Conservation (phyloP, 108 stramenopile genomes). For the Cylindrotheca fusiformis region DNA sequence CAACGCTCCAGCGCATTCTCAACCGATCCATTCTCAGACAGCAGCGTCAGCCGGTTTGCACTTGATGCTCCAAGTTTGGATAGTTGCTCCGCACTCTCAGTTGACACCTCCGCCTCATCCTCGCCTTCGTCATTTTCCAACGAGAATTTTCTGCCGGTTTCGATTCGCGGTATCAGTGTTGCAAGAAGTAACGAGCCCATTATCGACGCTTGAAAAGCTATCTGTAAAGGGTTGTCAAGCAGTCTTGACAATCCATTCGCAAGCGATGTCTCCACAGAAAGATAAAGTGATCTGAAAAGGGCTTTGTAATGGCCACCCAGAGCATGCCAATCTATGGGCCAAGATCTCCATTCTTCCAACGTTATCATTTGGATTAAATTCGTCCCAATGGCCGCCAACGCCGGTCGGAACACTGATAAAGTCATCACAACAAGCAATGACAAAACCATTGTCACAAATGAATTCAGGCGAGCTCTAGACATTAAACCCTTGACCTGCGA, state of each 20-base stretch:
- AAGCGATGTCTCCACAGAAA: constrained; percentile 19
- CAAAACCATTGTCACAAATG: constrained; percentile 51
- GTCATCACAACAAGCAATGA: constrained; percentile 49
- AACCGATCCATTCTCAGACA: constrained; percentile 57
- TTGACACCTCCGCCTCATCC: constrained; percentile 34
- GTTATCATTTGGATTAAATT: constrained; percentile 27
- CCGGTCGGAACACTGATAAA: constrained; percentile 54
- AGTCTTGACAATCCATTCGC: constrained; percentile 7
- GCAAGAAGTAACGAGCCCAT: constrained; percentile 47
- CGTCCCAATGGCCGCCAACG: constrained; percentile 29
- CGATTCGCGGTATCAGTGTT: constrained; percentile 55
- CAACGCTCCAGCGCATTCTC: constrained; percentile 63
- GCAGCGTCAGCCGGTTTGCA: constrained; percentile 58
- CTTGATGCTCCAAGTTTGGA: constrained; percentile 71
- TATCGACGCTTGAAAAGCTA: constrained; percentile 51
- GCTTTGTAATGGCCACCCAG: constrained; percentile 23
- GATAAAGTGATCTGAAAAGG: constrained; percentile 27
- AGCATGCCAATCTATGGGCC: constrained; percentile 57
- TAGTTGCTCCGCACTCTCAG: constrained; percentile 36
- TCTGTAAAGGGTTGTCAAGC: constrained; percentile 48
- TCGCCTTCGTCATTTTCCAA: constrained; percentile 29
- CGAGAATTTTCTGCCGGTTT: constrained; percentile 24
- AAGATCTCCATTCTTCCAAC: constrained; percentile 39
- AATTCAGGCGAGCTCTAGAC: constrained; percentile 50
- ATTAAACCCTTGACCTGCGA: constrained; percentile 45